A percentile compares a stretch with the other conserved stretches of the same genome.
Evolutionary conservation across 2,329 filamentous ascomycete species (phyloP).

Genomic region (Botrytis byssoidea): DNA sequence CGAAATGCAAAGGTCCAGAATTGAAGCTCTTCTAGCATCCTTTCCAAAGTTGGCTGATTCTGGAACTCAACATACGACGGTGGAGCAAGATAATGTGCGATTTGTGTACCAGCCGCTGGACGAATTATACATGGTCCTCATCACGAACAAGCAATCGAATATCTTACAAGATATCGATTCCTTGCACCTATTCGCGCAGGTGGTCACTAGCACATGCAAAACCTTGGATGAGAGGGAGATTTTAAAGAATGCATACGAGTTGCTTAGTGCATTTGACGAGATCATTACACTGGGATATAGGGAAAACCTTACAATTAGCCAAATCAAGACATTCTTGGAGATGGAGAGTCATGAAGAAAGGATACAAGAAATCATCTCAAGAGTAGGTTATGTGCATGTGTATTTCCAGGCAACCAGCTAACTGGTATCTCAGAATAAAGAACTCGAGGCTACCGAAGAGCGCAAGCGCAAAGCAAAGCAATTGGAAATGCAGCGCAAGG

Average conservation of each 20-base stretch:
- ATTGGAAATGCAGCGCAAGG: slow-evolving; percentile 97
- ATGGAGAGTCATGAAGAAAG: slow-evolving; percentile 99
- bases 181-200: slow-evolving; percentile 94
- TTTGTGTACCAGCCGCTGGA: slow-evolving; percentile 99
- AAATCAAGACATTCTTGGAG: slow-evolving; percentile 98
- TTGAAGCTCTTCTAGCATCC: slow-evolving; percentile 93
- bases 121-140: slow-evolving; percentile 99
- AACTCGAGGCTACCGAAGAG: slow-evolving; percentile 95
- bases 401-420: slow-evolving; percentile 3
- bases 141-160: slow-evolving; percentile 99
- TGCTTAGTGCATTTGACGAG: slow-evolving; percentile 96
- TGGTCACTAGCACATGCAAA: slow-evolving; percentile 95
- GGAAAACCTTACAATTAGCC: slow-evolving; percentile 92
- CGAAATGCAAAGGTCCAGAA: slow-evolving; percentile 93
- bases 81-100: slow-evolving; percentile 98
- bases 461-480: slow-evolving; percentile 98
- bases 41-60: slow-evolving; percentile 97
- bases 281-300: slow-evolving; percentile 92
- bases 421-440: slow-evolving; percentile 72
- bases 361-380: slow-evolving; percentile 95
- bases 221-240: slow-evolving; percentile 95
- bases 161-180: slow-evolving; percentile 99
- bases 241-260: slow-evolving; percentile 88
- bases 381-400: slow-evolving; percentile 52
- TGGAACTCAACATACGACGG: slow-evolving; percentile 94